A percentile compares a stretch with the other conserved stretches of the same genome.
Evolutionary conservation across 345 rosid genomes (phyloP).

Genomic region (Schrenkiella parvula): DNA sequence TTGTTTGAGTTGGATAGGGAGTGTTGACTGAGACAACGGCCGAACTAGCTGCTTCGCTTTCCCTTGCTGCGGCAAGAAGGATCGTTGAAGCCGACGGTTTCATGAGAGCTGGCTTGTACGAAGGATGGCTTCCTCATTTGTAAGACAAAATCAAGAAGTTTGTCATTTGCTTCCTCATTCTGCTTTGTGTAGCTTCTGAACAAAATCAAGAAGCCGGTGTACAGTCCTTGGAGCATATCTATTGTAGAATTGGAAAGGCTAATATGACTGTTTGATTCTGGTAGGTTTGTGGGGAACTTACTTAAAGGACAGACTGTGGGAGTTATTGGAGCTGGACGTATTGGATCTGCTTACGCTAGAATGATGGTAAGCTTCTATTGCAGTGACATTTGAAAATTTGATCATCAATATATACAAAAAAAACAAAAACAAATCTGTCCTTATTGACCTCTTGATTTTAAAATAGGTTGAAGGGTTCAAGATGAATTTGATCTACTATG

Average conservation of each 20-base stretch:
- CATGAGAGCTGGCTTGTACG: slow-evolving; percentile 95
- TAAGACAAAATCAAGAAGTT: slow-evolving; percentile 15
- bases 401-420: background rate
- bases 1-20: slow-evolving; percentile 48
- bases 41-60: slow-evolving; percentile 92
- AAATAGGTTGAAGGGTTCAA: slow-evolving; percentile 89
- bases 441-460: background rate
- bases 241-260: background rate
- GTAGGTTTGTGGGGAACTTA: slow-evolving; percentile 89
- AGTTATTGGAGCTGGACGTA: slow-evolving; percentile 97
- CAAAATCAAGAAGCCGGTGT: background rate
- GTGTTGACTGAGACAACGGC: slow-evolving; percentile 98
- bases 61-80: slow-evolving; percentile 87
- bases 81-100: slow-evolving; percentile 95
- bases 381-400: background rate
- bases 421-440: background rate
- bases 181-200: background rate
- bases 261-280: background rate
- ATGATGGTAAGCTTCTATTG: slow-evolving; percentile 68
- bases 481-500: slow-evolving; percentile 94
- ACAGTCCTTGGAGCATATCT: background rate
- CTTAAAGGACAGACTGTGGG: slow-evolving; percentile 99
- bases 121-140: slow-evolving; percentile 98
- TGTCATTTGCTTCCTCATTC: background rate
- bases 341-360: slow-evolving; percentile 97